phyloP scores from a whole-genome alignment of 2,329 filamentous ascomycete genomes.

The Leptographium radiaticola region DNA sequence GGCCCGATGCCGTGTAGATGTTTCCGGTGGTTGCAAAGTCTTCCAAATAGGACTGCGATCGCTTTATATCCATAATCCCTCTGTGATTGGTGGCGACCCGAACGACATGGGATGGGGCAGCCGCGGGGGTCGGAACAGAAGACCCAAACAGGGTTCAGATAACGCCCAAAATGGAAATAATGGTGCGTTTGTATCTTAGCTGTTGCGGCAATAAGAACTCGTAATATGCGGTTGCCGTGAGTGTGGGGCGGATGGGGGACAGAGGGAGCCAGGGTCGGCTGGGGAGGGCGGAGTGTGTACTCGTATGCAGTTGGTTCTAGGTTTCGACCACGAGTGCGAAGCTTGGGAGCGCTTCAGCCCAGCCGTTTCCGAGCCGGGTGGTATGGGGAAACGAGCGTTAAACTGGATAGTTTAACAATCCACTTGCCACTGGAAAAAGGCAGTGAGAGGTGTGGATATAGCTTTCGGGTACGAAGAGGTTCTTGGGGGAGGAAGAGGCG shows the following conservation, averaged over 20 bases:
- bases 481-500: no score
- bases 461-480: no score
- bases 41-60: slow-evolving; percentile 6
- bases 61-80: slow-evolving; percentile 10
- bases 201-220: slow-evolving; percentile 1
- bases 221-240: neutral
- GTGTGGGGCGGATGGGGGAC: neutral
- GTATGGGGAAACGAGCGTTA: slow-evolving; percentile 1
- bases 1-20: slow-evolving; percentile 4
- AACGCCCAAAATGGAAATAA: neutral
- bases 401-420: neutral
- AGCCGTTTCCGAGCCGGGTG: neutral
- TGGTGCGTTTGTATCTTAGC: neutral
- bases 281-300: neutral
- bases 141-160: no score
- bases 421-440: neutral
- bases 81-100: neutral
- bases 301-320: neutral
- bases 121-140: neutral
- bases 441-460: neutral
- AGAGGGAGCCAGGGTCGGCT: neutral
- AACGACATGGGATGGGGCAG: slow-evolving; percentile 4
- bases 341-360: neutral
- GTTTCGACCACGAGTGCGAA: neutral
- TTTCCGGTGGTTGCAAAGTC: slow-evolving; percentile 2